A percentile compares a stretch with the other conserved stretches of the same genome.
Conservation (phyloP, 31 red algal species). For the Odonthalia washingtoniensis region DNA sequence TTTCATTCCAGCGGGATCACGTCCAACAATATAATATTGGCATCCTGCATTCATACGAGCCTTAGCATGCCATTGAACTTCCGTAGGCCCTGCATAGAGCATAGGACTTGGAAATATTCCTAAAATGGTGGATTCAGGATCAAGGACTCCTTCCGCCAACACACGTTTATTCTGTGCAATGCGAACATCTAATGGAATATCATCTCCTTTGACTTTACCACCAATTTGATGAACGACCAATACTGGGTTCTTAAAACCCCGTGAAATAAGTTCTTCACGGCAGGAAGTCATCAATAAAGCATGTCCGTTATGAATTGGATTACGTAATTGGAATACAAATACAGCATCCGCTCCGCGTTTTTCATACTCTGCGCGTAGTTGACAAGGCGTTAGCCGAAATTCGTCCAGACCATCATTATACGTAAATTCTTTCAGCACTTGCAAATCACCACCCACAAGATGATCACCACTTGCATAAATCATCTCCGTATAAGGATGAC, state of each 20-base stretch:
- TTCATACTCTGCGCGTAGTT: slow-evolving; percentile 85
- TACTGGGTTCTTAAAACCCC: slow-evolving; percentile 96
- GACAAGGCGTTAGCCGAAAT: slow-evolving; percentile 85
- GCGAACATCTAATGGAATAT: slow-evolving; percentile 88
- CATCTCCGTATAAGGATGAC: slow-evolving; percentile 91
- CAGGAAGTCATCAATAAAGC: slow-evolving; percentile 93
- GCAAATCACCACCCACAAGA: slow-evolving; percentile 92
- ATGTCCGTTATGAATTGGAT: slow-evolving; percentile 99
- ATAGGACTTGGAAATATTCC: slow-evolving; percentile 98
- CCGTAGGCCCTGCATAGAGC: slow-evolving; percentile 97
- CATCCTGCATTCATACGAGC: slow-evolving; percentile 98
- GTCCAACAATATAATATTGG: slow-evolving; percentile 98
- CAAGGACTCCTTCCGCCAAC: slow-evolving; percentile 86
- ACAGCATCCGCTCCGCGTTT: slow-evolving; percentile 90
- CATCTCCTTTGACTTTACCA: slow-evolving; percentile 96
- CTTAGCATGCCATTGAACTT: slow-evolving; percentile 99
- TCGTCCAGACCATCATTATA: slow-evolving; percentile 96
- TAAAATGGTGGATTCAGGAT: slow-evolving; percentile 88
- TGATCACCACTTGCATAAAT: slow-evolving; percentile 88
- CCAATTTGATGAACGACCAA: slow-evolving; percentile 99
- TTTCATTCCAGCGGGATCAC: slow-evolving; percentile 98
- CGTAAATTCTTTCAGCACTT: slow-evolving; percentile 83
- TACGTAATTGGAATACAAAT: slow-evolving; percentile 98
- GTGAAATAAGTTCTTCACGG: slow-evolving; percentile 87
- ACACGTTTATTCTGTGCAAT: slow-evolving; percentile 95